phyloP scores from a whole-genome alignment of 78 protist genomes.

The Monosiga brevicollis region DNA sequence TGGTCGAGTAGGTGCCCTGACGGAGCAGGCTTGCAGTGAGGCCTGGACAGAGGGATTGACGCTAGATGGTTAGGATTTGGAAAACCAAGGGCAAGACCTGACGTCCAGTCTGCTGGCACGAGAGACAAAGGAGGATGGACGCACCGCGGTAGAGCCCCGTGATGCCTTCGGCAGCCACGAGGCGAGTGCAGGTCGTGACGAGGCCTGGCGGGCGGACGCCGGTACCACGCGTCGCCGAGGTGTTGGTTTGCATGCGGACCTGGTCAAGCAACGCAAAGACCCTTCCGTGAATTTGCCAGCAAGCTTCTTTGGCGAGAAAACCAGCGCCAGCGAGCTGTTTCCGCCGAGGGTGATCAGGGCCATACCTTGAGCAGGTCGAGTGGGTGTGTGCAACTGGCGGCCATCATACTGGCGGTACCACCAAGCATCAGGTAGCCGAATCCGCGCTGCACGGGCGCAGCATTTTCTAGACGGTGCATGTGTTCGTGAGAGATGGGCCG shows the following conservation, averaged over 20 bases:
- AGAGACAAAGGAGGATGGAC: not conserved
- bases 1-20: constrained; percentile 20
- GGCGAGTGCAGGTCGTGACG: not conserved
- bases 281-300: too few relatives aligned
- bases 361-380: not conserved
- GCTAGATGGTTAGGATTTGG: not conserved
- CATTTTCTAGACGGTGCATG: too few relatives aligned
- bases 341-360: too few relatives aligned
- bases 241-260: not conserved
- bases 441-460: too few relatives aligned
- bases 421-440: too few relatives aligned
- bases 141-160: not conserved
- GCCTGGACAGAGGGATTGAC: not conserved
- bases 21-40: constrained; percentile 14
- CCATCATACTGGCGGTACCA: not conserved
- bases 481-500: too few relatives aligned
- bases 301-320: not conserved
- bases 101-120: too few relatives aligned
- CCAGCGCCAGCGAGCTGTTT: not conserved
- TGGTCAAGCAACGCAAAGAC: too few relatives aligned
- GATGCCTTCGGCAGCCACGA: not conserved
- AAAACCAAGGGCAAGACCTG: too few relatives aligned
- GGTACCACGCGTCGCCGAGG: not conserved
- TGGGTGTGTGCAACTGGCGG: not conserved
- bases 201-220: not conserved